Conservation (phyloP, 1,284 basidiomycete genomes). For the Tetrapyrgos nigripes region DNA sequence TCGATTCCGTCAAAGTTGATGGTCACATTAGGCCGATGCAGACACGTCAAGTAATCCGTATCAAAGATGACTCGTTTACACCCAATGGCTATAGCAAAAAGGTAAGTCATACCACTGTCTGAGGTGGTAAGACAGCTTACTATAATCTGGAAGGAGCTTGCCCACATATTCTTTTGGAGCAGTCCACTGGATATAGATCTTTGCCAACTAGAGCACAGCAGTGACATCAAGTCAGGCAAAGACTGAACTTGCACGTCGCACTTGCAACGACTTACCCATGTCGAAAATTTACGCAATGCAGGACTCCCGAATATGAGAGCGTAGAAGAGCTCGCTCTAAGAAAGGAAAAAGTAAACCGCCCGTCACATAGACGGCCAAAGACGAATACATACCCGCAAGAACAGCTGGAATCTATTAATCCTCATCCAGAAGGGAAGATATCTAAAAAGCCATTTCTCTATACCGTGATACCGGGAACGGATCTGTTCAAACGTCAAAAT, state of each 20-base stretch:
- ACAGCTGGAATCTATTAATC: conserved; percentile 40
- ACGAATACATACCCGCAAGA: conserved; percentile 38
- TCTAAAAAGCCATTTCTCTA: conserved; percentile 42
- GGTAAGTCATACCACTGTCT: neutral
- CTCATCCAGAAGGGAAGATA: conserved; percentile 47
- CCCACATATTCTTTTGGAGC: conserved; percentile 48
- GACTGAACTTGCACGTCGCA: neutral
- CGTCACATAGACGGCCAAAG: no score
- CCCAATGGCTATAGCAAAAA: conserved; percentile 34
- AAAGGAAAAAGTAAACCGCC: no score
- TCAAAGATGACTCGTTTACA: conserved; percentile 47
- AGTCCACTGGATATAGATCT: conserved; percentile 39
- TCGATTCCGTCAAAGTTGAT: conserved; percentile 44
- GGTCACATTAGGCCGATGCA: conserved; percentile 47
- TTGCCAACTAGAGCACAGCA: conserved; percentile 24
- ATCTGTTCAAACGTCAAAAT: conserved; percentile 24
- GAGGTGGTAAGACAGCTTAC: conserved; percentile 33
- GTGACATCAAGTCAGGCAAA: neutral
- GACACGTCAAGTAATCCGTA: conserved; percentile 39
- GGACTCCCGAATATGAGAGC: conserved; percentile 28
- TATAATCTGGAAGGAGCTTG: conserved; percentile 49
- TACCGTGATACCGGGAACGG: conserved; percentile 35
- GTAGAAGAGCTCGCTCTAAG: conserved; percentile 36
- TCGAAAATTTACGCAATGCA: conserved; percentile 19
- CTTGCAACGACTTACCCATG: conserved; percentile 25